Conservation (phyloP, 805 yeast species). For the Ogataea populi-albae region DNA sequence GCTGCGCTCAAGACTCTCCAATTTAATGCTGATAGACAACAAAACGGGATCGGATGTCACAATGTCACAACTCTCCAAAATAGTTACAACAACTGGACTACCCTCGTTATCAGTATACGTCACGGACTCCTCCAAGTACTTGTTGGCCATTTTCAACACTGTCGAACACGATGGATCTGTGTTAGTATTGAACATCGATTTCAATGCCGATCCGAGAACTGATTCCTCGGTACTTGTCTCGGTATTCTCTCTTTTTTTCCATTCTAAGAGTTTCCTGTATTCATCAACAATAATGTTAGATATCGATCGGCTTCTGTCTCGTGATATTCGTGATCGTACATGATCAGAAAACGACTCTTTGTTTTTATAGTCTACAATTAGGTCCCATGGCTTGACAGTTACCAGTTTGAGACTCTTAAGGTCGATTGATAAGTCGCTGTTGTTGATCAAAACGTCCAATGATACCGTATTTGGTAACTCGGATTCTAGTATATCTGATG, state of each 20-base stretch:
- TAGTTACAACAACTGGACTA: constrained; percentile 51
- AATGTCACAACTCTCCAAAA: constrained; percentile 55
- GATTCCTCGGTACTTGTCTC: constrained; percentile 6
- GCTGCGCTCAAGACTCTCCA: constrained; percentile 57
- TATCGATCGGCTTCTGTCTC: constrained; percentile 38
- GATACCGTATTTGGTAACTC: constrained; percentile 45
- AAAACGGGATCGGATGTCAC: constrained; percentile 67
- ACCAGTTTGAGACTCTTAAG: constrained; percentile 49
- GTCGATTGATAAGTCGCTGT: constrained; percentile 63
- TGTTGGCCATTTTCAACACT: constrained; percentile 39
- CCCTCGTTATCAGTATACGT: constrained; percentile 47
- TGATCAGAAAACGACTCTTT: constrained; percentile 53
- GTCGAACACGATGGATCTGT: constrained; percentile 33
- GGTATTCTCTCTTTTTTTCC: constrained; percentile 22
- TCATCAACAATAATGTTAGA: constrained; percentile 39
- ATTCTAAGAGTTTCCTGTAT: constrained; percentile 34
- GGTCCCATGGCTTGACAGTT: constrained; percentile 61
- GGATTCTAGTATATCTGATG: constrained; percentile 41
- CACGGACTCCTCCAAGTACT: constrained; percentile 58
- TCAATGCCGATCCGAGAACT: constrained; percentile 21
- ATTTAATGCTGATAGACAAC: constrained; percentile 58
- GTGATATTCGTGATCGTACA: constrained; percentile 52
- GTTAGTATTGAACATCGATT: constrained; percentile 23
- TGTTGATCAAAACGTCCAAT: constrained; percentile 56
- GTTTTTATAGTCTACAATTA: constrained; percentile 43